Evolutionary conservation across 495 filamentous ascomycete genomes (phyloP), one percentile per base, ranked within the genome.

Genomic region (Penicillium psychrofluorescens): DNA sequence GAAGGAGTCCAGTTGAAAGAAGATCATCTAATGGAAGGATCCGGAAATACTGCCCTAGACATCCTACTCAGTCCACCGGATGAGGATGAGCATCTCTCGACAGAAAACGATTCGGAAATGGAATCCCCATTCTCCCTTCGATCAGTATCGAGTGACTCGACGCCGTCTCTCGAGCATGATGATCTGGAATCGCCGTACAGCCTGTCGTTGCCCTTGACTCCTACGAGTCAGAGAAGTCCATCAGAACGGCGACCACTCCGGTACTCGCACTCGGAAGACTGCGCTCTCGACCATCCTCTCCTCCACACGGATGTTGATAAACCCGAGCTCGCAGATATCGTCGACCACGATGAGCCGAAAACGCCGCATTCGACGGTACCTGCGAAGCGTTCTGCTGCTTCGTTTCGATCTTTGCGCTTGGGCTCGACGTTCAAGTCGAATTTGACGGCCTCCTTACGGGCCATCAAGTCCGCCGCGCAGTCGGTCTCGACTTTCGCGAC

Each of bases 381-480:
- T 0, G 22, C 56, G 10, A 66, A 63, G 15, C 50, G 53, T 11
- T 39, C 55, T 12, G 47, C 46, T 11, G 47, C 46, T 10, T 48
- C 58, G 10, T 47, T 58, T 34, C 53, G 61, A 33, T 53, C 60
- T 10, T 65, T 71, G n/a, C 61, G 66, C n/a, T 36, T 71, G 6
- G 62, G 59, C 11, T 70, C 73, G 11, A 80, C 78, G 9, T 89
- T 96, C 67, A 94, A 89, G 54, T 98, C 92, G 2, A 97, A 97
- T 51, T 74, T 98, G 11, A 98, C 90, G 5, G 89, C 91, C 14
- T 98, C 92, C 0, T 65, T 98, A 40, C 80, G 86, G 29, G 88
- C 86, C 22, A 77, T 97, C 43, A 86, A 86, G 61, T 86, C 83
- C 10, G 91, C 90, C 0, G 90, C 90, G 13, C 83, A 79, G 46